Percentiles rank a stretch among this genome's conserved stretches.
Conservation (phyloP, 331 rosid genomes). For the Acacia pycnantha region DNA sequence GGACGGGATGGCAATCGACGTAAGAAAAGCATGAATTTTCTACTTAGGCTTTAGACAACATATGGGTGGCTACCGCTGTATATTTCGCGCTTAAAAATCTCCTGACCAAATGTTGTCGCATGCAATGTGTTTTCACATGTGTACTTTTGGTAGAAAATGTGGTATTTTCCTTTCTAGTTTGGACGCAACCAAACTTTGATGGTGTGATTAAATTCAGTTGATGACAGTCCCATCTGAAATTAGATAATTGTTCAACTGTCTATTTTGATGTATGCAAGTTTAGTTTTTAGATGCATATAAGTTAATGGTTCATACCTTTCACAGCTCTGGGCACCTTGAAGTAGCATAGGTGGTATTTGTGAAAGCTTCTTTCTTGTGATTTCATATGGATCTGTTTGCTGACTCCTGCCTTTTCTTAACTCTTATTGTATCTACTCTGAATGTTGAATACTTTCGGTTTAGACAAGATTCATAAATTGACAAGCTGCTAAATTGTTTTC, state of each 20-base stretch:
- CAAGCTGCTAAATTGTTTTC: conserved; percentile 16
- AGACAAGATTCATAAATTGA: neutral
- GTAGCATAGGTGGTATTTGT: neutral
- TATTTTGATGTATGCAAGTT: neutral
- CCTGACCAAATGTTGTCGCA: neutral
- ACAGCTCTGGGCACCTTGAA: conserved; percentile 24
- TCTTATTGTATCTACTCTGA: neutral
- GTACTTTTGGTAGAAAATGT: conserved; percentile 11
- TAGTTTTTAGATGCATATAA: neutral
- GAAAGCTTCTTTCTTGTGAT: conserved; percentile 5
- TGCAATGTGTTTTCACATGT: conserved; percentile 9
- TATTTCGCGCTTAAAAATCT: neutral
- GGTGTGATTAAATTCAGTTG: conserved; percentile 9
- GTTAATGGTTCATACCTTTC: neutral
- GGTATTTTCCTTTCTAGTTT: neutral
- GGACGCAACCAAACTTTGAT: neutral
- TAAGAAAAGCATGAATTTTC: conserved; percentile 1
- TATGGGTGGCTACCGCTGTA: conserved; percentile 1
- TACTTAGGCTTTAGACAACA: neutral
- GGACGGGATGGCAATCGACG: neutral
- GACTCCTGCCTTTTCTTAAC: neutral
- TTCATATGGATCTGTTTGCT: conserved; percentile 9
- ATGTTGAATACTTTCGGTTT: neutral
- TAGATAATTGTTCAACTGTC: conserved; percentile 4
- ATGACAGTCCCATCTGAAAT: neutral